Evolutionary conservation across 2,329 filamentous ascomycete genomes (phyloP), one percentile per base, ranked within the genome.

Genomic region (Claviceps humidiphila): DNA sequence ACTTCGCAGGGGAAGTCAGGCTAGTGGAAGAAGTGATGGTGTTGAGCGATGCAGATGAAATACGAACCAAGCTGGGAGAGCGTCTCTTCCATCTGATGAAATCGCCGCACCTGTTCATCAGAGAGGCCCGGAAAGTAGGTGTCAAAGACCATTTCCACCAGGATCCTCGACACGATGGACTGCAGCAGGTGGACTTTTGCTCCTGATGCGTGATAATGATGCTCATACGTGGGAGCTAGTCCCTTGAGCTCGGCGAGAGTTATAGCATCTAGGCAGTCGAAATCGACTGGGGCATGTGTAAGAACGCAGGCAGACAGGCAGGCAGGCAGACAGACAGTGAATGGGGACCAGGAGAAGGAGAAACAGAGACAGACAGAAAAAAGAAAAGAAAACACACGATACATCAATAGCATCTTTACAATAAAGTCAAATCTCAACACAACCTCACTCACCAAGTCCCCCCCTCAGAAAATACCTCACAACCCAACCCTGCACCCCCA

Each of bases 401-500:
- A 34, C 30, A 11, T 34, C 9, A 11, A 11, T 34, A 11, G 30
- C 30, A 34, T 34, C 30, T 34, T 34, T 1, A 34, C 30, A 34
- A 34, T 34, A 11, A 11, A 34, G 30, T 11, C 30, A 34, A 4
- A 11, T 34, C 30, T 34, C 30, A 34, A 34, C 9, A 34, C 30
- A 34, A 34, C 30, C 30, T 34, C 4, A 64, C 71, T 58, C 62
- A 77, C 75, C 69, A 47, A 84, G 66, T 66, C 76, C 84, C 13
- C 76, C 73, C 56, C 77, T 78, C 50, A 84, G 74, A 57, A 85
- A 88, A 62, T 85, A 78, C 26, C 78, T 76, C 58, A 88, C 81
- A 3, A 84, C 78, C 84, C 84, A 89, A 59, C 88, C 87, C 67
- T 87, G 83, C 58, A 87, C 66, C 24, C 82, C 78, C 59, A 87